These are phyloP conservation scores for Kodamaea ohmeri DNA, from an alignment of 1,139 yeast genomes.

Conservation along the genomic window DNA sequence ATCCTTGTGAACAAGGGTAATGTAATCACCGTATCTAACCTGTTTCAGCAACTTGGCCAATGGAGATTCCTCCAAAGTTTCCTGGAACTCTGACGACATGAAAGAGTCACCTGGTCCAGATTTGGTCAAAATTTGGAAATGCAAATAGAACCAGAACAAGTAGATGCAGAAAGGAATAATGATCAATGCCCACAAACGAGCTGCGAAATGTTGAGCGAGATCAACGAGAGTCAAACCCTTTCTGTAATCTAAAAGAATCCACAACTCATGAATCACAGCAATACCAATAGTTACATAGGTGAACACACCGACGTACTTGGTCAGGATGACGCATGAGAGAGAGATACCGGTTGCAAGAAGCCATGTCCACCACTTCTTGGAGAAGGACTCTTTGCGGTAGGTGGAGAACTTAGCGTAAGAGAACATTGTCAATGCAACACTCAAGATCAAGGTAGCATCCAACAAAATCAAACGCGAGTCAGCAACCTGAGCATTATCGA, in stretches of 20 bases:
- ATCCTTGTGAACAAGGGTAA: conserved; percentile 75
- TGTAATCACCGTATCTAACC: conserved; percentile 69
- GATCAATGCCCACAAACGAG: conserved; percentile 71
- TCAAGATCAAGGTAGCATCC: conserved; percentile 82
- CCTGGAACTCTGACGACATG: conserved; percentile 93
- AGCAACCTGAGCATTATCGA: conserved; percentile 87
- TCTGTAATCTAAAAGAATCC: conserved; percentile 75
- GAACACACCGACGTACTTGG: conserved; percentile 93
- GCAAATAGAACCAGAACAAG: conserved; percentile 91
- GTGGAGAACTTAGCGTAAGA: conserved; percentile 79
- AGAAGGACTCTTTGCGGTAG: conserved; percentile 63
- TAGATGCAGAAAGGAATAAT: conserved; percentile 80
- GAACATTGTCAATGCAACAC: conserved; percentile 77
- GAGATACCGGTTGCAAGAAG: conserved; percentile 76
- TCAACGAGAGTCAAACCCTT: conserved; percentile 63
- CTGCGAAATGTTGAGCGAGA: conserved; percentile 67
- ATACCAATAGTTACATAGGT: conserved; percentile 84
- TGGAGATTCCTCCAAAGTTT: conserved; percentile 80
- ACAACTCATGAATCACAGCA: conserved; percentile 82
- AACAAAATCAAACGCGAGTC: conserved; percentile 88
- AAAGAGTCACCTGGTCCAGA: conserved; percentile 96
- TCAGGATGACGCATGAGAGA: conserved; percentile 85
- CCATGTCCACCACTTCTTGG: conserved; percentile 85
- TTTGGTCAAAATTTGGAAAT: conserved; percentile 71
- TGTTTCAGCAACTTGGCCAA: conserved; percentile 68